Evolutionary conservation across 495 filamentous ascomycete species (phyloP), one percentile per base, ranked within the genome.

Genomic region (Aspergillus sclerotioniger): DNA sequence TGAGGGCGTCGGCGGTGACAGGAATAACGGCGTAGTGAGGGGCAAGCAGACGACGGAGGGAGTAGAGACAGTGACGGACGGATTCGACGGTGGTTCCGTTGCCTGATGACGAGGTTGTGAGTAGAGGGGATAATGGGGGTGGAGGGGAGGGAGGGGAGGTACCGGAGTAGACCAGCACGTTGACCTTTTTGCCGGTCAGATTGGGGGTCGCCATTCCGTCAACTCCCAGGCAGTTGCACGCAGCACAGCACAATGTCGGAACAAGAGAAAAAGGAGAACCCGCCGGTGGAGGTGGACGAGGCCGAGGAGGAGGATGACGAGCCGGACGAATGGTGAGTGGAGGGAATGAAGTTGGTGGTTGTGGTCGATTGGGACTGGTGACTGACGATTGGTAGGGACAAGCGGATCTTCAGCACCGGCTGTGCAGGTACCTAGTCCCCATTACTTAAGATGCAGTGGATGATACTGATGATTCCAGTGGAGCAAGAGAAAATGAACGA

Each of bases 391-490:
- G 37, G 45, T 61, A 92, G 89, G 89, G 91, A 98, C 77, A 93
- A 97, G 82, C 83, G 94, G 65, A 98, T 98, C 67, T 94, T 90
- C 76, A 96, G 91, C 73, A 98, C 94, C 6, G 94, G 94, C 29
- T 98, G 94, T 64, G 82, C 93, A 70, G 83, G 94, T 96, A 76
- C 57, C 78, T 70, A n/a, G n/a, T 49, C 50, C 39, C 21, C 49
- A 9, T 28, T 4, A 25, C 1, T 16, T 39, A 46, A 48, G 3
- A 25, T 20, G 12, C 28, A 12, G 7, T 6, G 49, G 28, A 56
- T 53, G 50, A 51, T n/a, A 28, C 20, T 50, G 46, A 19, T 57
- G 68, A 35, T 66, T 12, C 52, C 59, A 97, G 94, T 76, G 31
- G 92, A 98, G 68, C 96, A 98, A 70, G 77, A 82, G 29, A 96